Percentiles rank a stretch among this genome's conserved stretches.
phyloP scores from a whole-genome alignment of 352 stramenopile genomes.

The Globisporangium ultimum region DNA sequence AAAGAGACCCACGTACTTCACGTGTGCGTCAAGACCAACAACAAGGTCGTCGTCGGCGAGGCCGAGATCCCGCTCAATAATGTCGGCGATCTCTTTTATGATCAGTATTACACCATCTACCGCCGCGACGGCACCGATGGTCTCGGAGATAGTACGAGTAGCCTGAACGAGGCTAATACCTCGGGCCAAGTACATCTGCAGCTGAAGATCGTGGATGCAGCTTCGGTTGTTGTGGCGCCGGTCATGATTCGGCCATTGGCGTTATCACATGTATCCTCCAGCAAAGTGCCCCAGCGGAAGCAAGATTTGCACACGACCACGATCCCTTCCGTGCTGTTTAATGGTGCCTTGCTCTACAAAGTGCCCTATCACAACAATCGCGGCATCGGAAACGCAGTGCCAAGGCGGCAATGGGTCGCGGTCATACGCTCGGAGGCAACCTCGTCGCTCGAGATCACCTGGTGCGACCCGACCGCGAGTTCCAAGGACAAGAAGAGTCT shows the following conservation, averaged over 20 bases:
- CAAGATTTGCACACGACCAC: neutral
- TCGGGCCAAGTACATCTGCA: conserved; percentile 63
- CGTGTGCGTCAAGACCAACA: conserved; percentile 56
- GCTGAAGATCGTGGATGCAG: conserved; percentile 54
- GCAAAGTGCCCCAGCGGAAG: too few species aligned
- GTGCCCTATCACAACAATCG: conserved; percentile 71
- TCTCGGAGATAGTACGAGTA: conserved; percentile 7
- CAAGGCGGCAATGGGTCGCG: conserved; percentile 63
- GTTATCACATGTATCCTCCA: conserved; percentile 11
- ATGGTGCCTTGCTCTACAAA: conserved; percentile 74
- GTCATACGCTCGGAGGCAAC: conserved; percentile 19
- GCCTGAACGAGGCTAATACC: conserved; percentile 8
- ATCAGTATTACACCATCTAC: conserved; percentile 63
- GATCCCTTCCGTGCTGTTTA: conserved; percentile 41
- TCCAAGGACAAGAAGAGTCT: conserved; percentile 28
- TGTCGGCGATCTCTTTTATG: conserved; percentile 47
- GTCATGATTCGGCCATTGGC: conserved; percentile 23
- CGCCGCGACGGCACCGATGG: conserved; percentile 2
- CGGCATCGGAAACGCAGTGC: conserved; percentile 27
- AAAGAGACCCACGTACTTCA: conserved; percentile 52
- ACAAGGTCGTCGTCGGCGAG: conserved; percentile 66
- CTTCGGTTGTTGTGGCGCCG: conserved; percentile 3
- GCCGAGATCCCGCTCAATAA: conserved; percentile 37
- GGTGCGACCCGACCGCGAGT: conserved; percentile 58
- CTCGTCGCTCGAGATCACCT: conserved; percentile 46